Evolutionary conservation across 2,329 filamentous ascomycete genomes (phyloP).

Genomic region (Catunica adiposa): DNA sequence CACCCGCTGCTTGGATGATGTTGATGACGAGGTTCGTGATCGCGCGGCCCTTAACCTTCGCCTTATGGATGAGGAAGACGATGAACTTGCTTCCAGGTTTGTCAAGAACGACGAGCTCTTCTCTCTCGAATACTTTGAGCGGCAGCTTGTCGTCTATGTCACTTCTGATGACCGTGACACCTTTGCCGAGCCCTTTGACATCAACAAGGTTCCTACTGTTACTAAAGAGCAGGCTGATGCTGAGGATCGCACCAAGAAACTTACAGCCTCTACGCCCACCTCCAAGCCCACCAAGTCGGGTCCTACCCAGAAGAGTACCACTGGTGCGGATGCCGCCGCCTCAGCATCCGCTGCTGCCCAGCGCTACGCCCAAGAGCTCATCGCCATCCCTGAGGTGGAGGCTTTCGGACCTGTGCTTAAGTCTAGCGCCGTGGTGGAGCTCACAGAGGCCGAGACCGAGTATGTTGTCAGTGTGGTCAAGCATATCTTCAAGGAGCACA

Average conservation of each 20-base stretch:
- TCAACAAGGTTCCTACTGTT: constrained; percentile 78
- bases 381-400: constrained; percentile 79
- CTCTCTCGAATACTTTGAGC: constrained; percentile 84
- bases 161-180: constrained; percentile 77
- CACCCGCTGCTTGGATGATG: constrained; percentile 85
- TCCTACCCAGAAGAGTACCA: constrained; percentile 52
- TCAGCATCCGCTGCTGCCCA: constrained; percentile 66
- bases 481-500: constrained; percentile 93
- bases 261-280: constrained; percentile 78
- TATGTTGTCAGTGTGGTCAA: constrained; percentile 90
- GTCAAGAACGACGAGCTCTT: constrained; percentile 97
- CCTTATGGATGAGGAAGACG: constrained; percentile 83
- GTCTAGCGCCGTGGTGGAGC: constrained; percentile 68
- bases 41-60: constrained; percentile 83
- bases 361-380: constrained; percentile 74
- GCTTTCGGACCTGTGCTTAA: constrained; percentile 84
- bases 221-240: constrained; percentile 91
- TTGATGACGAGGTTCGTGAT: constrained; percentile 93
- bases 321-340: constrained; percentile 57
- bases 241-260: constrained; percentile 92
- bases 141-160: constrained; percentile 94
- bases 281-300: constrained; percentile 73
- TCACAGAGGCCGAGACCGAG: constrained; percentile 94
- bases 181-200: constrained; percentile 76
- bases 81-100: constrained; percentile 70